A percentile compares a stretch with the other conserved stretches of the same genome.
phyloP scores from a whole-genome alignment of 306 rosid genomes.

The Myrica gale region DNA sequence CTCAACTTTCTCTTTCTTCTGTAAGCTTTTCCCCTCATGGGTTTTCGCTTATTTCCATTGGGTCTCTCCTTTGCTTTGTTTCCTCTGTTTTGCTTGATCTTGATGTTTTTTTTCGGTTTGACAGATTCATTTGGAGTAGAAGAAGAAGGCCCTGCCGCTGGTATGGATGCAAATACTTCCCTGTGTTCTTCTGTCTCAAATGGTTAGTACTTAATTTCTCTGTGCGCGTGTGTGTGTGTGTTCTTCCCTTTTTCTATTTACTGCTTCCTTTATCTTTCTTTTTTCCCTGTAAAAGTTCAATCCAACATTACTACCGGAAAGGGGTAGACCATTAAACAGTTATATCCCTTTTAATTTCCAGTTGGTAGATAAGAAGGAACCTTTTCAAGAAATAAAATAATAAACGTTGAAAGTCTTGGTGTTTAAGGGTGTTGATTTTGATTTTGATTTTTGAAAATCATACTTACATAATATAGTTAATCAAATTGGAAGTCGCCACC shows the following conservation, averaged over 20 bases:
- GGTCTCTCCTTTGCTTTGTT: not conserved
- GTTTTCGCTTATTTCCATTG: not conserved
- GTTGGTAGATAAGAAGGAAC: not conserved
- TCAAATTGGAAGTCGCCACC: not conserved
- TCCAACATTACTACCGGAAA: not conserved
- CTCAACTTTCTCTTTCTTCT: constrained; percentile 38
- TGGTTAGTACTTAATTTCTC: constrained; percentile 49
- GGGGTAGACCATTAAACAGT: constrained; percentile 3
- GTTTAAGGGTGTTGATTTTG: not conserved
- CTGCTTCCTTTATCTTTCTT: not conserved
- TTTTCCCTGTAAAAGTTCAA: not conserved
- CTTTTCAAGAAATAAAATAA: not conserved
- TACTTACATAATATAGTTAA: not conserved
- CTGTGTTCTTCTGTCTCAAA: constrained; percentile 55
- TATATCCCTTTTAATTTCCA: not conserved
- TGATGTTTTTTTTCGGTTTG: constrained; percentile 17
- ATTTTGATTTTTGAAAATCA: not conserved
- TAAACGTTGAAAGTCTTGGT: not conserved
- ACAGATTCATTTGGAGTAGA: constrained; percentile 51
- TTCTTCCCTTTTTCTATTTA: not conserved
- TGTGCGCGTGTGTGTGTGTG: not conserved
- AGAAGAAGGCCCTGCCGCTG: constrained; percentile 36
- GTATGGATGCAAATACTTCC: constrained; percentile 37
- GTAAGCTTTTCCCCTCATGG: constrained; percentile 35
- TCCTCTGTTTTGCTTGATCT: not conserved